A percentile compares a stretch with the other conserved stretches of the same genome.
These are phyloP conservation scores for Tuber calosporum DNA, from an alignment of 495 filamentous ascomycete genomes.

Conservation along the genomic window DNA sequence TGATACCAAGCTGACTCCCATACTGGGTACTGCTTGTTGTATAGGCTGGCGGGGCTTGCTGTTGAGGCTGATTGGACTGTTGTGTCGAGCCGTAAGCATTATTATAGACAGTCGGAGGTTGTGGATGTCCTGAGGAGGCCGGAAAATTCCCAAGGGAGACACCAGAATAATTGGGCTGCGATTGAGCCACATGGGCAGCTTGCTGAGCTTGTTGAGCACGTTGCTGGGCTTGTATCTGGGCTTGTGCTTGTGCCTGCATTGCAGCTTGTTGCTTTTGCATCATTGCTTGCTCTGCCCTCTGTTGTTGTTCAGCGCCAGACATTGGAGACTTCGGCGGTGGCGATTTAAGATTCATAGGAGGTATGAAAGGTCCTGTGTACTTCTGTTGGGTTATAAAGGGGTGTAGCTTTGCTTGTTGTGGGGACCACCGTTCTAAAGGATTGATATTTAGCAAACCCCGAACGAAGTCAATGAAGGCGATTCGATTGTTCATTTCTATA, in stretches of 20 bases:
- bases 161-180: slow-evolving; percentile 45
- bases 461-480: slow-evolving; percentile 99
- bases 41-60: slow-evolving; percentile 80
- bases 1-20: slow-evolving; percentile 67
- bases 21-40: slow-evolving; percentile 51
- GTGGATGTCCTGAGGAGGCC: slow-evolving; percentile 42
- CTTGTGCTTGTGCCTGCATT: slow-evolving; percentile 50
- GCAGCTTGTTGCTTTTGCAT: slow-evolving; percentile 44
- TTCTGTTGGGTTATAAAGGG: slow-evolving; percentile 99
- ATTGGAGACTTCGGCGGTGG: slow-evolving; percentile 74
- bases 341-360: slow-evolving; percentile 93
- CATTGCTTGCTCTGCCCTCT: slow-evolving; percentile 72
- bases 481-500: slow-evolving; percentile 92
- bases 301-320: slow-evolving; percentile 94
- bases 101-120: slow-evolving; percentile 63
- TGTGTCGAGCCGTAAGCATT: slow-evolving; percentile 45
- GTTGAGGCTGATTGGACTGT: slow-evolving; percentile 46
- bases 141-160: slow-evolving; percentile 41
- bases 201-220: slow-evolving; percentile 52
- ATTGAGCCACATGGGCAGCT: slow-evolving; percentile 56
- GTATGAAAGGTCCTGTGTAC: slow-evolving; percentile 88
- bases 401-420: slow-evolving; percentile 93
- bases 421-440: slow-evolving; percentile 94
- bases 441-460: slow-evolving; percentile 89
- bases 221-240: slow-evolving; percentile 51